Evolutionary conservation across 2,329 filamentous ascomycete species (phyloP).

Genomic region (Pseudogymnoascus verrucosus): DNA sequence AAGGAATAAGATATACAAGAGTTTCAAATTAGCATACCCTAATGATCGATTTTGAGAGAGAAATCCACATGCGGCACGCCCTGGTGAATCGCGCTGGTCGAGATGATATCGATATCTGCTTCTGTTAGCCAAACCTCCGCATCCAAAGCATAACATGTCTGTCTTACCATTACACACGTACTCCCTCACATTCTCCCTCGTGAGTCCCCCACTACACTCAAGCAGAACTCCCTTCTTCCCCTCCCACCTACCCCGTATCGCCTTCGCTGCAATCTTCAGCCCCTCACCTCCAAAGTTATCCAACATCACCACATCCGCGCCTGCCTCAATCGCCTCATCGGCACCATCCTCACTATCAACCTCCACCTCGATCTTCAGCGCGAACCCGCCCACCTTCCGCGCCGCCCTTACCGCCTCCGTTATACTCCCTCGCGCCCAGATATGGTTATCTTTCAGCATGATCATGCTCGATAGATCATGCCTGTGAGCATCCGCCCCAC

Average conservation of each 20-base stretch:
- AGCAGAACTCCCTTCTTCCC: constrained; percentile 68
- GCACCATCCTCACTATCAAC: constrained; percentile 83
- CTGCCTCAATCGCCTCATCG: constrained; percentile 81
- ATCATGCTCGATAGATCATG: constrained; percentile 92
- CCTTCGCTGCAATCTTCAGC: constrained; percentile 64
- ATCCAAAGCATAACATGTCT: constrained; percentile 15
- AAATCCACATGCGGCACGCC: constrained; percentile 92
- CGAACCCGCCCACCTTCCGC: constrained; percentile 76
- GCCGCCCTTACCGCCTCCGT: constrained; percentile 77
- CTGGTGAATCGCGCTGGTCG: constrained; percentile 94
- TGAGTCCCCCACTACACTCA: constrained; percentile 88
- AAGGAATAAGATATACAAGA: neutral
- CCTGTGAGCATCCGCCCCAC: constrained; percentile 83
- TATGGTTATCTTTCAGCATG: constrained; percentile 99
- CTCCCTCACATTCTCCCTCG: constrained; percentile 68
- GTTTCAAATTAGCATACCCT: neutral
- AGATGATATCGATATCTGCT: constrained; percentile 85
- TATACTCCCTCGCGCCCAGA: constrained; percentile 86
- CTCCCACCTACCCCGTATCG: constrained; percentile 72
- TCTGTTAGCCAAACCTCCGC: neutral
- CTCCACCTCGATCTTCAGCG: constrained; percentile 93
- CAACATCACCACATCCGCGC: constrained; percentile 93
- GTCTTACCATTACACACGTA: constrained; percentile 68
- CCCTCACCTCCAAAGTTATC: constrained; percentile 86
- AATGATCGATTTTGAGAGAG: constrained; percentile 74